These are phyloP conservation scores for Aspergillus baeticus DNA, from an alignment of 495 filamentous ascomycete genomes.

Conservation along the genomic window DNA sequence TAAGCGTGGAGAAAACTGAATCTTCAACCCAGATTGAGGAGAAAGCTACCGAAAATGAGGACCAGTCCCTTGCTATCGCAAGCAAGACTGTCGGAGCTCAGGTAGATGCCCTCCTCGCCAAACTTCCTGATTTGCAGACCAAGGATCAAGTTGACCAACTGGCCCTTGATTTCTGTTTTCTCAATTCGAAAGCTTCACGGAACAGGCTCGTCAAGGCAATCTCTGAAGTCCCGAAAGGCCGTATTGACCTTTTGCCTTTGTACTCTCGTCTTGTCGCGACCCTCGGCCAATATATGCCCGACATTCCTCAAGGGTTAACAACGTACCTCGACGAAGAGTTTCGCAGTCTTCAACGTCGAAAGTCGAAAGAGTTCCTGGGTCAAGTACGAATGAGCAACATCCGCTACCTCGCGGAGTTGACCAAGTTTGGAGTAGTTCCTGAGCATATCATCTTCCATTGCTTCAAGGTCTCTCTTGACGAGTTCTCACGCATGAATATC, in stretches of 20 bases:
- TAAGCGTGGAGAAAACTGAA: constrained; percentile 32
- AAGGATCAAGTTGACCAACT: constrained; percentile 91
- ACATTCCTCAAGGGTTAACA: constrained; percentile 88
- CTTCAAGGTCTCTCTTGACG: constrained; percentile 93
- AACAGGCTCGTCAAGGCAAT: constrained; percentile 91
- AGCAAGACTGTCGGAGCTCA: constrained; percentile 98
- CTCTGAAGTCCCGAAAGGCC: constrained; percentile 91
- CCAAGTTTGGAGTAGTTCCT: constrained; percentile 96
- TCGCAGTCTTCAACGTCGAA: constrained; percentile 94
- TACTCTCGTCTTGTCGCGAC: constrained; percentile 94
- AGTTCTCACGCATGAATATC: constrained; percentile 97
- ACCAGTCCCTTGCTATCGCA: constrained; percentile 88
- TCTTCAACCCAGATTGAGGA: constrained; percentile 41
- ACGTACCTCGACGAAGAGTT: constrained; percentile 96
- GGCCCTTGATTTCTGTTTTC: constrained; percentile 93
- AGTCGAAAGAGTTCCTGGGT: constrained; percentile 94
- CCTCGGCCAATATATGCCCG: constrained; percentile 88
- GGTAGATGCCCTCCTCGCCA: constrained; percentile 85
- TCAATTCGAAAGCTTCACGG: constrained; percentile 97
- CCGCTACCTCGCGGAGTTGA: constrained; percentile 93
- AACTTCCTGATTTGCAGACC: constrained; percentile 83
- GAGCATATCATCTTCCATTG: constrained; percentile 99
- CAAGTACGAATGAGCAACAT: constrained; percentile 94
- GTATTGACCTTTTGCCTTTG: constrained; percentile 84
- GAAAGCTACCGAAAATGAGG: constrained; percentile 61